These are phyloP conservation scores for Cydonia oblonga DNA, from an alignment of 331 rosid genomes.

Conservation along the genomic window DNA sequence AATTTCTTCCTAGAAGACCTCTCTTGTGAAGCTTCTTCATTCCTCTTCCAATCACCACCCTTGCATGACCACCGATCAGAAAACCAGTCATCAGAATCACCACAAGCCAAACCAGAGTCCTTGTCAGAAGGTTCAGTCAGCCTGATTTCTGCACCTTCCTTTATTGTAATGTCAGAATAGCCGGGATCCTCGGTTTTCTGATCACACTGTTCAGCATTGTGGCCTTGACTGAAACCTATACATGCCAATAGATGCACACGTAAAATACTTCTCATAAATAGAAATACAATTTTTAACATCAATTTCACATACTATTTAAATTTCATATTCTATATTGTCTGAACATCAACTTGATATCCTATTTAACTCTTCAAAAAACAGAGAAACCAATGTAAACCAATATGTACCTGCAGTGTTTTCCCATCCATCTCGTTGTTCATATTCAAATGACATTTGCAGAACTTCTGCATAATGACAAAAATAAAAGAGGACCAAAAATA, in stretches of 20 bases:
- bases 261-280: neutral
- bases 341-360: neutral
- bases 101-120: slow-evolving; percentile 34
- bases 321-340: neutral
- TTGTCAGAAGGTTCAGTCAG: slow-evolving; percentile 35
- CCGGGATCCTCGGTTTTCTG: slow-evolving; percentile 32
- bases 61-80: slow-evolving; percentile 88
- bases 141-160: slow-evolving; percentile 30
- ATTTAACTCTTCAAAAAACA: neutral
- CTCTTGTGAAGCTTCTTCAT: slow-evolving; percentile 66
- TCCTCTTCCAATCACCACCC: slow-evolving; percentile 99
- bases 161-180: slow-evolving; percentile 27
- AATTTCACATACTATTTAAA: neutral
- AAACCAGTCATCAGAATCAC: slow-evolving; percentile 60
- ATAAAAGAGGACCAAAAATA: slow-evolving; percentile 5
- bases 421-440: slow-evolving; percentile 34
- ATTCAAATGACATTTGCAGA: slow-evolving; percentile 62
- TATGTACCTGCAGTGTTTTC: slow-evolving; percentile 66
- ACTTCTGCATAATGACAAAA: slow-evolving; percentile 52
- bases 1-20: slow-evolving; percentile 63
- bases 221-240: slow-evolving; percentile 50
- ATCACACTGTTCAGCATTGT: slow-evolving; percentile 25
- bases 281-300: neutral
- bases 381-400: neutral
- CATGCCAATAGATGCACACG: slow-evolving; percentile 1